A percentile compares a stretch with the other conserved stretches of the same genome.
These are phyloP conservation scores for Umbilicus rupestris DNA, from an alignment of 164 flowering plant genomes.

Conservation along the genomic window DNA sequence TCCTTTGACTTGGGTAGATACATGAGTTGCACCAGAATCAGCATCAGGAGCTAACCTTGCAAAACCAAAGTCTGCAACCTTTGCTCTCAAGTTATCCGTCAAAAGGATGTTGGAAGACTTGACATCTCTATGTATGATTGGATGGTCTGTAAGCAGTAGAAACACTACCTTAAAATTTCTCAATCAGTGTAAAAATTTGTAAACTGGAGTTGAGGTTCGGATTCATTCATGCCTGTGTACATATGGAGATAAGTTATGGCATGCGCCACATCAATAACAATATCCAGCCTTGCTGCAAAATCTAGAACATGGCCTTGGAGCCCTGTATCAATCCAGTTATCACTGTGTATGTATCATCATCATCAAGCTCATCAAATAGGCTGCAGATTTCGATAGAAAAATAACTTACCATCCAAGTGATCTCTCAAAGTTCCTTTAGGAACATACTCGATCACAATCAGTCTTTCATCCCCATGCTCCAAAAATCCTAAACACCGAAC, in stretches of 20 bases:
- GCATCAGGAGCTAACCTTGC: constrained; percentile 68
- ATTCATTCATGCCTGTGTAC: constrained; percentile 54
- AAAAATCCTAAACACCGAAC: constrained; percentile 67
- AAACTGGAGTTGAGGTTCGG: neutral
- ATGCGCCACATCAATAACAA: constrained; percentile 92
- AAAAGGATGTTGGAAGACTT: constrained; percentile 96
- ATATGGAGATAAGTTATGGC: constrained; percentile 94
- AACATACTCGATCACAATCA: constrained; percentile 81
- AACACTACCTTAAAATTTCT: neutral
- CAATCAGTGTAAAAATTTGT: neutral
- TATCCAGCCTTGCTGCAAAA: constrained; percentile 68
- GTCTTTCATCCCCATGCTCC: constrained; percentile 67
- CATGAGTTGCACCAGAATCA: constrained; percentile 75
- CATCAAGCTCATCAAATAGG: neutral
- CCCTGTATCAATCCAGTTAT: constrained; percentile 33
- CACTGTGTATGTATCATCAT: neutral
- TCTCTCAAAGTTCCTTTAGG: constrained; percentile 91
- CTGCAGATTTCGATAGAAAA: neutral
- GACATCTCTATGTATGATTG: constrained; percentile 93
- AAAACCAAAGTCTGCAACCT: constrained; percentile 95
- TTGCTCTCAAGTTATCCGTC: constrained; percentile 72
- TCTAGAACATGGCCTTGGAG: constrained; percentile 52
- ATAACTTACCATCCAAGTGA: constrained; percentile 78
- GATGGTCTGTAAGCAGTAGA: constrained; percentile 50
- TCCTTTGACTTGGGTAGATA: constrained; percentile 94